Base-by-base conservation (phyloP, 1,284 basidiomycete species). In the Cryptococcus jaspeensis region DNA sequence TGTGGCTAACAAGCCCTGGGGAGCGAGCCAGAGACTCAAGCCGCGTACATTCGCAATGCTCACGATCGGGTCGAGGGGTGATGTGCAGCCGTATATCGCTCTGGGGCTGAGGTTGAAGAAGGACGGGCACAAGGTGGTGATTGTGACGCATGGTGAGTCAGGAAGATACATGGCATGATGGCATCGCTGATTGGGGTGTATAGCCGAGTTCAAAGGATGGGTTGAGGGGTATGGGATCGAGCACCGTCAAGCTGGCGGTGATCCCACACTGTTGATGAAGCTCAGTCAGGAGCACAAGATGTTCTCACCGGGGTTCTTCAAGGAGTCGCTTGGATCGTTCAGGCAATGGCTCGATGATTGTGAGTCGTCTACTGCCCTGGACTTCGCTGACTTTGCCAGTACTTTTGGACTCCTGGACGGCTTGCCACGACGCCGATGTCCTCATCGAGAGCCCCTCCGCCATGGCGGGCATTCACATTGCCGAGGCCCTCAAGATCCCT, bases 251-350 rank as follows among this genome's bases (percentile, higher is more conserved):
- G 85, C 88, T 6, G 89, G 88, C 3, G 89, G 89, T 2, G 89
- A 91, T 74, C 89, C 89, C 0, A 88, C 86, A 0, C 85, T 86
- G 36, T 74, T 90, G 69, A 78, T 79, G 77, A 74, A 77, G 63
- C 71, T 79, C 5, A 73, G 69, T 40, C 74, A 78, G 25, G 80
- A 80, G 50, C 85, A 88, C 69, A 84, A 83, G 81, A 90, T 89
- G 82, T 90, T 90, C 75, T 88, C 87, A 0, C 85, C 88, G 0
- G 85, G 87, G n/a, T 91, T 90, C 72, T 86, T 90, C 78, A 87
- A 83, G 65, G 85, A 89, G 70, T 85, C 85, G 43, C 73, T 90
- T 6, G 78, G 78, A 11, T 65, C 84, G 78, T 90, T 89, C 78
- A 81, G 87, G 15, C 80, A 82, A 46, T 91, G 89, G 89, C 80